A percentile compares a stretch with the other conserved stretches of the same genome.
These are phyloP conservation scores for Marchantia polymorpha DNA, from an alignment of 225 moss, liverwort and hornwort genomes.

Conservation along the genomic window DNA sequence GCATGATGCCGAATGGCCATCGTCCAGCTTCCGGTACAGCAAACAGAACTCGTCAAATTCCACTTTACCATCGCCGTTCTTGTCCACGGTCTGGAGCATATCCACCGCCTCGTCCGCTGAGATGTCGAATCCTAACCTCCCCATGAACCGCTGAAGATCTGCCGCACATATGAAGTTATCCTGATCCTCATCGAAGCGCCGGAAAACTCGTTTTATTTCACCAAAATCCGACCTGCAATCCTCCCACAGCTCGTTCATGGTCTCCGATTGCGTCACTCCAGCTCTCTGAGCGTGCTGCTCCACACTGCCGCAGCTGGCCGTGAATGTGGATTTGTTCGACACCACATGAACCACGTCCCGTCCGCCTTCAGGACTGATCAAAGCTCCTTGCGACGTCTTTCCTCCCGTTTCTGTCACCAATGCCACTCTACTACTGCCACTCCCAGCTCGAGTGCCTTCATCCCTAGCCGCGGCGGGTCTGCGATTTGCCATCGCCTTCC, in stretches of 20 bases:
- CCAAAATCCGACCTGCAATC: background rate
- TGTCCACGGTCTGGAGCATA: constrained; percentile 28
- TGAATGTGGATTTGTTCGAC: background rate
- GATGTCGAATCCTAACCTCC: constrained; percentile 22
- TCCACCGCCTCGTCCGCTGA: constrained; percentile 20
- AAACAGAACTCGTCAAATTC: constrained; percentile 25
- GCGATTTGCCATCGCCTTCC: too few relatives aligned
- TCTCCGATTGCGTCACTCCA: background rate
- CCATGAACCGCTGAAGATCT: constrained; percentile 30
- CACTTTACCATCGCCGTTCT: constrained; percentile 31
- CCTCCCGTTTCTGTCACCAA: background rate
- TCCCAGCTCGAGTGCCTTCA: too few relatives aligned
- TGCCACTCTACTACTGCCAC: background rate
- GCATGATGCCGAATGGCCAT: background rate
- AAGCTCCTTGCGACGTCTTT: background rate
- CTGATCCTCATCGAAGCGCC: constrained; percentile 26
- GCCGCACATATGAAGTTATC: constrained; percentile 29
- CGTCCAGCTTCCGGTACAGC: constrained; percentile 3
- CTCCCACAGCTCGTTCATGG: background rate
- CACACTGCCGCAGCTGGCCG: background rate
- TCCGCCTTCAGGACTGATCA: too few relatives aligned
- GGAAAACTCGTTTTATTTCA: constrained; percentile 31
- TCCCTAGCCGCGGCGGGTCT: too few relatives aligned
- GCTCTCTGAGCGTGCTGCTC: too few relatives aligned
- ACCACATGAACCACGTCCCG: background rate